These are phyloP conservation scores for Reticulascus tulasneorum DNA, from an alignment of 2,329 filamentous ascomycete genomes.

Conservation along the genomic window DNA sequence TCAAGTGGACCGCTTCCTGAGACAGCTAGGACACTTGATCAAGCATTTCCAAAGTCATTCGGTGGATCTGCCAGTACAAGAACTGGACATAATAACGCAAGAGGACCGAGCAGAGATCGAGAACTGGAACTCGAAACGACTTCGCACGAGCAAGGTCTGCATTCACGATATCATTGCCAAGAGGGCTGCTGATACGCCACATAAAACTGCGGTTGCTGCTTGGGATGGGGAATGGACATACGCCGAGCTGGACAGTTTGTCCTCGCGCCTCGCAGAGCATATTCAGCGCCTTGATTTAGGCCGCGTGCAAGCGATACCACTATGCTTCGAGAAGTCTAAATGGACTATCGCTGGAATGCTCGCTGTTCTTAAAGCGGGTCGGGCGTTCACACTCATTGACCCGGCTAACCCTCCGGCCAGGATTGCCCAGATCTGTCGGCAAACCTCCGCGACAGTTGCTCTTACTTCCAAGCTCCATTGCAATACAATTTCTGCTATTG, in stretches of 20 bases:
- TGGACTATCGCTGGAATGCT: slow-evolving; percentile 20
- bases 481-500: neutral
- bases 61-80: neutral
- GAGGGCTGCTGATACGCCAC: slow-evolving; percentile 1
- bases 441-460: slow-evolving; percentile 4
- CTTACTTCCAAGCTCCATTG: slow-evolving; percentile 1
- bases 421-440: slow-evolving; percentile 9
- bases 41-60: neutral
- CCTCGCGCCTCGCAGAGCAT: slow-evolving; percentile 14
- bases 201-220: slow-evolving; percentile 14
- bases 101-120: slow-evolving; percentile 2
- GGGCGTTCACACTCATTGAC: slow-evolving; percentile 22
- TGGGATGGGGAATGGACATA: slow-evolving; percentile 21
- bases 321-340: slow-evolving; percentile 23
- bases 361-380: slow-evolving; percentile 23
- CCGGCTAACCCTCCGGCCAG: slow-evolving; percentile 16
- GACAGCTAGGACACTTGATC: slow-evolving; percentile 7
- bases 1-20: slow-evolving; percentile 5
- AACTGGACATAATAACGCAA: slow-evolving; percentile 1
- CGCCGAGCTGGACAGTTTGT: slow-evolving; percentile 17
- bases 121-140: neutral
- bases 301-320: slow-evolving; percentile 14
- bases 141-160: neutral
- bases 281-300: slow-evolving; percentile 1
- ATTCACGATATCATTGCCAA: slow-evolving; percentile 3